Base-by-base conservation (phyloP, 2,329 filamentous ascomycete species). In the Penicillium sp. region DNA sequence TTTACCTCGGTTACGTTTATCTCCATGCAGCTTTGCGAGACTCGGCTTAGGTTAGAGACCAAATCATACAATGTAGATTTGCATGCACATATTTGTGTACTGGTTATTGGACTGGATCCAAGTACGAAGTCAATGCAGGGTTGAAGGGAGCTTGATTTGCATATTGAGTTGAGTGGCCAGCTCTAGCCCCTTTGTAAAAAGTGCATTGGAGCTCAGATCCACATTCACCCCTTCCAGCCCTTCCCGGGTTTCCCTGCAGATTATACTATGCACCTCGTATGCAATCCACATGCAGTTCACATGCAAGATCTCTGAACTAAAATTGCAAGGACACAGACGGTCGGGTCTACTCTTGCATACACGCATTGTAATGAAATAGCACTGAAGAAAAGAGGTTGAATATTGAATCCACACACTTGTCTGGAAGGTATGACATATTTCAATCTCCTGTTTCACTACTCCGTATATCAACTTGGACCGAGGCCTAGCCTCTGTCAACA, bases 221-320 rank as follows among this genome's bases (percentile, higher is more conserved):
- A 50, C 45, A 38, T 22, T 42, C 42, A 40, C 37, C 45, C 43
- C 52, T 34, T 58, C 52, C 39, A 47, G 53, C 48, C 50, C 44
- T 50, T 55, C 58, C 51, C 46, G 51, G 58, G 29, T 29, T 56
- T 57, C 53, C 58, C 58, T 61, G 58, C 58, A 57, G 42, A 38
- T 59, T 34, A 32, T 16, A 24, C 29, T 4, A 18, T 44, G 48
- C 48, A 35, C 11, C 26, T 45, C 50, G 47, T 51, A 38, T 54
- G 44, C 44, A 34, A 14, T 52, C 61, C 47, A 55, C 51, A 59
- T 29, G 48, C 52, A 55, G 34, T 50, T 62, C 48, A 55, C 53
- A 57, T 62, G 60, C 59, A 59, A 61, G 60, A 62, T 62, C 58
- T 53, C 49, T 34, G 38, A 50, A 49, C 59, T 55, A 57, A 55